Base-by-base conservation (phyloP, 106 monocot genomes). In the Dioscorea zingiberensis region DNA sequence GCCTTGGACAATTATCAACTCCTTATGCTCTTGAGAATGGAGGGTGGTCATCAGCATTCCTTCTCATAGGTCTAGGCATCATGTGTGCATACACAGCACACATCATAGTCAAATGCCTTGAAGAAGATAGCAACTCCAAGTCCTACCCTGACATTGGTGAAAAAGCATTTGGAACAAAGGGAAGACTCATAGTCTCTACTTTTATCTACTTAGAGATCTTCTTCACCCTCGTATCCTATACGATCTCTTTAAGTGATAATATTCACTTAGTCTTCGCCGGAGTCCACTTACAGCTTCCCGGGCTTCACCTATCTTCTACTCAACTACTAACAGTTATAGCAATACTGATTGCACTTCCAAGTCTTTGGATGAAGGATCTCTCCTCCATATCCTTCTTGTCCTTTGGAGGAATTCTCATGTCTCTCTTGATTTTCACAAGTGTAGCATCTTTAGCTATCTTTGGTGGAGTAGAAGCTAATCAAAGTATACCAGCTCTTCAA, bases 171-270 rank as follows among this genome's bases (percentile, higher is more conserved):
- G 91, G 91, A 13, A 63, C 24, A 23, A 82, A 68, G 21, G 91
- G 91, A 16, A 70, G 79, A 59, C 44, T 82, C 71, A 15, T 87
- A 28, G 81, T 84, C 4, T 78, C 84, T 47, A 72, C 79, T 70
- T 87, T 91, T 71, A 82, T 91, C 58, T 91, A 87, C 76, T 17
- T 87, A 6, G 91, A 87, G 72, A 91, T 91, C 55, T 87, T 91
- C 71, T 66, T 91, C 48, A 73, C 84, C 26, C 81, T 91, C 14
- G 87, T 91, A 11, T 84, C 87, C 47, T 91, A 87, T 74, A 91
- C 87, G 55, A 84, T 91, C 66, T 91, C 91, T 7, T 81, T 91
- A 55, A 81, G 71, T 63, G 91, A 91, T 60, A 91, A 91, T 76
- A 53, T 91, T 7, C 62, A 76, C 3, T 19, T 87, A 19, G 79